Conservation (phyloP, 179 eudicot species). For the Beta lomatogona region DNA sequence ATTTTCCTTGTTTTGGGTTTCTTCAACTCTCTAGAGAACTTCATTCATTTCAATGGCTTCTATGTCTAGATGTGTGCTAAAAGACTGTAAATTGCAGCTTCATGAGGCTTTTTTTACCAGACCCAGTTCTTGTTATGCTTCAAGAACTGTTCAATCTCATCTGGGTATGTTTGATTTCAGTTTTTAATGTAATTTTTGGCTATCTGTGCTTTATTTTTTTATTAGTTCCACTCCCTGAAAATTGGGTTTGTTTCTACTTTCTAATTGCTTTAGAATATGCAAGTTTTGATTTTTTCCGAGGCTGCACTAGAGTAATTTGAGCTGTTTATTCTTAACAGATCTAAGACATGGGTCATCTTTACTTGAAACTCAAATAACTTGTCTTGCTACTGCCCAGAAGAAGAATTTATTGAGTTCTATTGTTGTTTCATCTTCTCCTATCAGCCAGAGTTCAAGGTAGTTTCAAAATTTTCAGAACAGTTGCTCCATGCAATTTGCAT, state of each 20-base stretch:
- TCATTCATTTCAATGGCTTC: constrained; percentile 49
- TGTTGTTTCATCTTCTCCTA: constrained; percentile 30
- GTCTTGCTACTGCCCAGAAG: constrained; percentile 42
- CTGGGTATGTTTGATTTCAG: constrained; percentile 45
- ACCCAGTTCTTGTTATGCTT: constrained; percentile 30
- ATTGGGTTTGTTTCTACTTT: background rate
- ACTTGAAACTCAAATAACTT: constrained; percentile 35
- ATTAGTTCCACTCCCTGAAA: background rate
- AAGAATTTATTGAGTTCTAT: constrained; percentile 32
- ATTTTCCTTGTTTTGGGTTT: background rate
- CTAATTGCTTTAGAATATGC: background rate
- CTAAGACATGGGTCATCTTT: constrained; percentile 40
- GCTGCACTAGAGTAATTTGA: background rate
- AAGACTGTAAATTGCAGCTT: constrained; percentile 51
- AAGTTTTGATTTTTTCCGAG: constrained; percentile 17
- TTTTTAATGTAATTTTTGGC: background rate
- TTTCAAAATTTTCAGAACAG: too few species aligned
- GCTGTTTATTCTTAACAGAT: constrained; percentile 34
- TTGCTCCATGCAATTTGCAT: too few species aligned
- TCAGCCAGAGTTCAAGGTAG: constrained; percentile 50
- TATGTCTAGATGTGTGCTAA: constrained; percentile 50
- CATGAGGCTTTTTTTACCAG: constrained; percentile 44
- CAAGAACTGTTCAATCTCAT: constrained; percentile 39
- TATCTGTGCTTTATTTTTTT: constrained; percentile 2
- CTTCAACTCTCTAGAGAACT: background rate